Evolutionary conservation across 768 basidiomycete species (phyloP), one percentile per base, ranked within the genome.

Genomic region (Pleurotus tuoliensis): DNA sequence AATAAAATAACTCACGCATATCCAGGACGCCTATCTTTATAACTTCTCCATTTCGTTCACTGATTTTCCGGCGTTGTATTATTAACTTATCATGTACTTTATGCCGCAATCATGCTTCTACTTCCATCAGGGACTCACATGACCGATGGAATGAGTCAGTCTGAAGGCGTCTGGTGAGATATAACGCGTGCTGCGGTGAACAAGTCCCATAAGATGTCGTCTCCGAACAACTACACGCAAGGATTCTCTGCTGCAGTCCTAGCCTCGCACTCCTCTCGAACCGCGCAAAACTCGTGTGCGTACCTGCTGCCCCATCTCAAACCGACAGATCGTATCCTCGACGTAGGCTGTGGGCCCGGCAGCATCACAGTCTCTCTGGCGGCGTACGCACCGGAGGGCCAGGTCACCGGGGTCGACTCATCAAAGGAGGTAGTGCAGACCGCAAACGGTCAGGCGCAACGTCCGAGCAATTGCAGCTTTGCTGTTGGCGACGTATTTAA

Each of bases 331-430:
- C 58, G 64, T 37, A 70, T 82, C 55, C 76, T 82, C 43, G 81
- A 82, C 62, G 62, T 81, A 37, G 80, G 80, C 8, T 82, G 77
- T 58, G 80, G 82, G 0, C 80, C 81, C 0, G 82, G 80, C 0
- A 77, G 76, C 12, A 82, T 82, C 64, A 79, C 79, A 1, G 58
- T 63, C 27, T 74, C 74, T 52, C 64, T 83, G 18, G 80, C 80
- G 2, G 56, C 56, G 1, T 67, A 68, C 56, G 73, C 76, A 15
- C 71, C 73, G 1, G 47, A 72, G 27, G 81, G 79, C 0, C 62
- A 69, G 8, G 74, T 81, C 41, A 71, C 70, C 12, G 81, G 78
- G 3, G 56, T 82, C 51, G 82, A 83, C 20, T 55, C 65, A 30
- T 61, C 62, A 13, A 47, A 65, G 0, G 68, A 68, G 3, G 69